Conservation (phyloP, 106 monocot species). For the Dioscorea zingiberensis region DNA sequence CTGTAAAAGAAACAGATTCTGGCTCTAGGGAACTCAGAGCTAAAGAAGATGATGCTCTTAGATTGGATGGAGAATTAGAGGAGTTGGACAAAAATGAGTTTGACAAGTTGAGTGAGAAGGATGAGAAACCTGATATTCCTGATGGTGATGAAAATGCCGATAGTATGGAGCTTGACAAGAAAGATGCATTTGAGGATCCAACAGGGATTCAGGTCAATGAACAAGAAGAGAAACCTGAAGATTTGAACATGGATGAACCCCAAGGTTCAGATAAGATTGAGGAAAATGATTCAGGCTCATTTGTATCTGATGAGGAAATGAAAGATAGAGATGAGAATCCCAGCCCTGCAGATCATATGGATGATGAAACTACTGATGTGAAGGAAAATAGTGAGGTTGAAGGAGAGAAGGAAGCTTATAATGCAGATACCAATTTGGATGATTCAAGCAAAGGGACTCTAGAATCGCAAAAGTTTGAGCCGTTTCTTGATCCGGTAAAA, state of each 20-base stretch:
- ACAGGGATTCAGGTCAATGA: slow-evolving; percentile 41
- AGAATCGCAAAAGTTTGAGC: slow-evolving; percentile 20
- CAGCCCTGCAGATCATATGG: slow-evolving; percentile 22
- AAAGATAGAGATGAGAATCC: slow-evolving; percentile 28
- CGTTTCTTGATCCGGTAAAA: slow-evolving; percentile 11
- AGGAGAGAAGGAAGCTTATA: background rate
- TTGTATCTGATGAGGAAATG: slow-evolving; percentile 29
- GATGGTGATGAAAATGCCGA: slow-evolving; percentile 23
- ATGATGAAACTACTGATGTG: slow-evolving; percentile 17
- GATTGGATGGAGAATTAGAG: slow-evolving; percentile 26
- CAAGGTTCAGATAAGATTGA: slow-evolving; percentile 26
- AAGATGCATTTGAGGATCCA: slow-evolving; percentile 49
- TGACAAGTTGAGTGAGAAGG: slow-evolving; percentile 15
- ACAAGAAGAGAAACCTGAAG: slow-evolving; percentile 28
- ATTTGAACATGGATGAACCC: slow-evolving; percentile 31
- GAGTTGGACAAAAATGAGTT: slow-evolving; percentile 20
- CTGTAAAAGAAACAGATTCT: slow-evolving; percentile 56
- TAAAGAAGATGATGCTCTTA: slow-evolving; percentile 39
- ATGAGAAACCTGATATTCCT: slow-evolving; percentile 11
- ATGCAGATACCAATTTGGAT: slow-evolving; percentile 17
- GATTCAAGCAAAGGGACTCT: slow-evolving; percentile 19
- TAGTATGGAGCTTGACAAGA: slow-evolving; percentile 37
- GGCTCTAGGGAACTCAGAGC: slow-evolving; percentile 63
- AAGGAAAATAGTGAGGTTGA: slow-evolving; percentile 17
- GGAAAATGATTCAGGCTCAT: slow-evolving; percentile 12